Percentiles rank a stretch among this genome's conserved stretches.
These are phyloP conservation scores for Pyrus betulifolia DNA, from an alignment of 306 rosid genomes.

Conservation along the genomic window DNA sequence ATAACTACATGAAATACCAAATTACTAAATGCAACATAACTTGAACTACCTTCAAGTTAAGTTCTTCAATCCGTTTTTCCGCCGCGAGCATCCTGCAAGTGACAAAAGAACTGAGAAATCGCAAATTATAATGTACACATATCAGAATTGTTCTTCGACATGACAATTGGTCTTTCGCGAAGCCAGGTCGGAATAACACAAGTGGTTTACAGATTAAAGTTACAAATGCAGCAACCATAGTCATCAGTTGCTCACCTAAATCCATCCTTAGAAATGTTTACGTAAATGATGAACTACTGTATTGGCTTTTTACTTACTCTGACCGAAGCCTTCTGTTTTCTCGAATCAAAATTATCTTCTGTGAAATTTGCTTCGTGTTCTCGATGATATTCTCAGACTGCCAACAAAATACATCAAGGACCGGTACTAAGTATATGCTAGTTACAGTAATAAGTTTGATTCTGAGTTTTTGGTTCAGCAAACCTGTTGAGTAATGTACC, in stretches of 20 bases:
- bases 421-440: not conserved
- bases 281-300: not conserved
- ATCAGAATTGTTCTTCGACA: too few relatives aligned
- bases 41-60: not conserved
- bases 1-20: not conserved
- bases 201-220: too few relatives aligned
- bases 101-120: not conserved
- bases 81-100: not conserved
- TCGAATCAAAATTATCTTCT: not conserved
- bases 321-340: slow-evolving; percentile 6
- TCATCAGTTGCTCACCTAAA: too few relatives aligned
- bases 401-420: not conserved
- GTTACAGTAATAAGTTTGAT: not conserved
- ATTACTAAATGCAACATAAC: too few relatives aligned
- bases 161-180: too few relatives aligned
- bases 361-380: not conserved
- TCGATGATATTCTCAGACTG: not conserved
- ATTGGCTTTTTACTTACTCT: slow-evolving; percentile 1
- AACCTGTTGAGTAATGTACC: not conserved
- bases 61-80: not conserved
- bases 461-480: not conserved
- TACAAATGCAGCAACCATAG: too few relatives aligned
- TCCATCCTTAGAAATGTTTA: not conserved
- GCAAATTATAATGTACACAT: not conserved
- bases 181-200: too few relatives aligned